A percentile compares a stretch with the other conserved stretches of the same genome.
Evolutionary conservation across 345 rosid genomes (phyloP).

Genomic region (Citrus reticulata): DNA sequence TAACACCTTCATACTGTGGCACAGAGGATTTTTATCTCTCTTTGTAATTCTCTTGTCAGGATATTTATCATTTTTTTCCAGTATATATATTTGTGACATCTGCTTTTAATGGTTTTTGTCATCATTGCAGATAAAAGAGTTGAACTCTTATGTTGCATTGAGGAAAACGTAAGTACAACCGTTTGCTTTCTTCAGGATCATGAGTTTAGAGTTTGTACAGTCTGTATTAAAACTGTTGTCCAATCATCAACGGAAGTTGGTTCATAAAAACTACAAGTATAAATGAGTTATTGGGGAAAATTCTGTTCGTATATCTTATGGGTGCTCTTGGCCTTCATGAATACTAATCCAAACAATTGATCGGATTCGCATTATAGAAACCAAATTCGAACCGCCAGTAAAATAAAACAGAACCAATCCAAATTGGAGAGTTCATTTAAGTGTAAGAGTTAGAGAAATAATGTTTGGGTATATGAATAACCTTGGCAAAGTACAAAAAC

Average conservation of each 20-base stretch:
- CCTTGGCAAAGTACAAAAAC: not conserved
- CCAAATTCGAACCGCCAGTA: not conserved
- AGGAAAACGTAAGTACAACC: conserved; percentile 78
- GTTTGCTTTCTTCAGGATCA: not conserved
- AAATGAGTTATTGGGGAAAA: not conserved
- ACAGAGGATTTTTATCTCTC: not conserved
- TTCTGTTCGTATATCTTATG: not conserved
- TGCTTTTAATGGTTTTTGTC: conserved; percentile 2
- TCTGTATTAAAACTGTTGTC: not conserved
- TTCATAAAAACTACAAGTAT: not conserved
- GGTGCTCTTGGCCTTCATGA: conserved; percentile 5
- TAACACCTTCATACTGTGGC: not conserved
- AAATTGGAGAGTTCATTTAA: not conserved
- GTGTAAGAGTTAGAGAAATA: not conserved
- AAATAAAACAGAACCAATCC: not conserved
- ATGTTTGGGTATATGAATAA: not conserved
- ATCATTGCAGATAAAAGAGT: conserved; percentile 80
- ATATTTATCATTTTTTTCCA: not conserved
- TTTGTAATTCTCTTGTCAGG: not conserved
- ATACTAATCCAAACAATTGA: not conserved
- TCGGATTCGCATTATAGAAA: not conserved
- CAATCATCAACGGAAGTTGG: not conserved
- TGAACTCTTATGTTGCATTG: conserved; percentile 85
- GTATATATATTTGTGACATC: not conserved
- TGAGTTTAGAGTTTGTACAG: not conserved